Evolutionary conservation across 2,329 filamentous ascomycete genomes (phyloP).

Genomic region (Pestalotiopsis sp.): DNA sequence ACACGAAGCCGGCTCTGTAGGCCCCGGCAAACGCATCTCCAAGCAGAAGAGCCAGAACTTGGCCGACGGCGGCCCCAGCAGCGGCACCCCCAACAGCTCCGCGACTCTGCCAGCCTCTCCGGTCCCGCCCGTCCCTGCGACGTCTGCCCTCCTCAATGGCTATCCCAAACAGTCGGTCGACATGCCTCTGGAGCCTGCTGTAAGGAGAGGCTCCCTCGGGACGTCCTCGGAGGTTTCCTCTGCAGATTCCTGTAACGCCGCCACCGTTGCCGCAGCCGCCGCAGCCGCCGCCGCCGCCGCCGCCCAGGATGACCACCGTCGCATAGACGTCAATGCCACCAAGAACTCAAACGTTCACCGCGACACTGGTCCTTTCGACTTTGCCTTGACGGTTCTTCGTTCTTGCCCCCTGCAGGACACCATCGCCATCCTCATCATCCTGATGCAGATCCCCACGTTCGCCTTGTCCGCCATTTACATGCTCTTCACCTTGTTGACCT

Average conservation of each 20-base stretch:
- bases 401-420: slow-evolving; percentile 93
- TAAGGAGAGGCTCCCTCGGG: slow-evolving; percentile 51
- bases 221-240: slow-evolving; percentile 58
- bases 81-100: slow-evolving; percentile 17
- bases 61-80: slow-evolving; percentile 35
- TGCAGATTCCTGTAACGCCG: slow-evolving; percentile 48
- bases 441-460: slow-evolving; percentile 88
- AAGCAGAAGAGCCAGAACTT: slow-evolving; percentile 50
- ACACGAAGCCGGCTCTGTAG: slow-evolving; percentile 87
- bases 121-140: slow-evolving; percentile 32
- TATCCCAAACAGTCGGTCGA: slow-evolving; percentile 37
- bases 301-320: slow-evolving; percentile 57
- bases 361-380: slow-evolving; percentile 72
- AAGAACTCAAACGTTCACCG: slow-evolving; percentile 71
- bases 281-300: slow-evolving; percentile 34
- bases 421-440: slow-evolving; percentile 92
- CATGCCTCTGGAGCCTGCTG: slow-evolving; percentile 38
- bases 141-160: slow-evolving; percentile 39
- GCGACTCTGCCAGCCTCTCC: slow-evolving; percentile 26
- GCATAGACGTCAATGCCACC: slow-evolving; percentile 71
- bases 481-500: slow-evolving; percentile 89
- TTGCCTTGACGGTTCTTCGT: slow-evolving; percentile 83
- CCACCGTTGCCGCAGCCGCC: slow-evolving; percentile 31
- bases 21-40: slow-evolving; percentile 66
- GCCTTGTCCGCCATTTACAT: slow-evolving; percentile 88